phyloP scores from a whole-genome alignment of 2,329 filamentous ascomycete genomes.

The Aschersonia sp. region DNA sequence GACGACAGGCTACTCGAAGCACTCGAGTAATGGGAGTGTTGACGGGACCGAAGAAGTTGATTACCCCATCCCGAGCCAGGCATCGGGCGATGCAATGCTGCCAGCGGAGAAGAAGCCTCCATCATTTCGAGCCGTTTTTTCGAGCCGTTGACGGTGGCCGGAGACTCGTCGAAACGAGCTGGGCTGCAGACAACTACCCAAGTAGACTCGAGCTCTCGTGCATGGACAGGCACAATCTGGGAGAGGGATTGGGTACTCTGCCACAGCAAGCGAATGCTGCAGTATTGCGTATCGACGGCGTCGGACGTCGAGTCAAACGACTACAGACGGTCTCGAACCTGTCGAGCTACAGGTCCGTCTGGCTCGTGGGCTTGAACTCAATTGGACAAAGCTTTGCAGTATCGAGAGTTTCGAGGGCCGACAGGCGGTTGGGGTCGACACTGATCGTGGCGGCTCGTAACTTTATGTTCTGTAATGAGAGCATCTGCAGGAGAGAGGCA shows the following conservation, averaged over 20 bases:
- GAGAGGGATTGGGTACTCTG: background rate
- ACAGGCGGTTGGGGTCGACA: background rate
- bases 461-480: background rate
- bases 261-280: slow-evolving; percentile 20
- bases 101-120: slow-evolving; percentile 88
- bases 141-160: slow-evolving; percentile 1
- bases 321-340: background rate
- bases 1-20: slow-evolving; percentile 43
- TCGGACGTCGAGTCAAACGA: background rate
- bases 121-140: slow-evolving; percentile 33
- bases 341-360: background rate
- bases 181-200: background rate
- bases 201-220: background rate
- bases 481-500: slow-evolving; percentile 2
- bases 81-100: slow-evolving; percentile 72
- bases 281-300: slow-evolving; percentile 5
- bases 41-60: slow-evolving; percentile 36
- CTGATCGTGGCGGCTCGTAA: background rate
- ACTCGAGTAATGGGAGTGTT: slow-evolving; percentile 32
- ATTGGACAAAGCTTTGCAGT: background rate
- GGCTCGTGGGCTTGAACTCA: background rate
- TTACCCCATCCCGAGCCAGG: slow-evolving; percentile 43
- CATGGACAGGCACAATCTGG: background rate
- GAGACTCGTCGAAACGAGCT: slow-evolving; percentile 2
- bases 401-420: background rate